Base-by-base conservation (phyloP, 2,329 filamentous ascomycete genomes). In the Cordyceps sp. region DNA sequence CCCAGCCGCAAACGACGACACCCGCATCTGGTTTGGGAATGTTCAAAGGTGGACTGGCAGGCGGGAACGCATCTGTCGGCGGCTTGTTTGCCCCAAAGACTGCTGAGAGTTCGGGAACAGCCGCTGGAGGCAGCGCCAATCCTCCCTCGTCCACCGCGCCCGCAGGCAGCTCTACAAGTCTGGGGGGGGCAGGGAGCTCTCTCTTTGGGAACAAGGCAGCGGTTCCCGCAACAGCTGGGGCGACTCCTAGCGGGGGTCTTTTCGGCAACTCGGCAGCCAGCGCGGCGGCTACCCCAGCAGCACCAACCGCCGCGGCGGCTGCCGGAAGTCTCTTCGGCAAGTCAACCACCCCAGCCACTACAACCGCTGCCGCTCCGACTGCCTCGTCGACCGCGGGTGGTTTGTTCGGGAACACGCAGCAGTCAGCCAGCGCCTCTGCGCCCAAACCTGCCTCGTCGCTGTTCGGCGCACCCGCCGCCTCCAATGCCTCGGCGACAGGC, bases 161-260 rank as follows among this genome's bases (percentile, higher is more conserved):
- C 16, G 32, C 46, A n/a, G n/a, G n/a, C n/a, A n/a, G 37, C 13
- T 40, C 48, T 18, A 35, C 42, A 34, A 32, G 43, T 21, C 26
- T 42, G 20, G 42, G 42, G 20, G 42, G 42, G 22, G 33, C 46
- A 19, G 35, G 36, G 10, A 19, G 19, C 32, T 45, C 49, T 9
- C 38, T 64, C 15, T 66, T 68, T 33, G 53, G 55, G 33, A 43
- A 51, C 14, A 62, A 60, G 43, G 50, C 55, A 24, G 47, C 56
- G 9, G 45, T 53, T 10, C 37, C 55, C 16, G 19, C 30, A 18
- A 14, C 31, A 12, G 17, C 30, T 9, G 30, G 26, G 15, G 18
- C 26, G 10, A 21, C 23, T 13, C 34, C 54, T n/a, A 21, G 10
- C 16, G 41, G 49, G 23, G 44, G 48, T n/a, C 38, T 58, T 5